These are phyloP conservation scores for Orbilia ellipsospora DNA, from an alignment of 2,329 filamentous ascomycete genomes.

Conservation along the genomic window DNA sequence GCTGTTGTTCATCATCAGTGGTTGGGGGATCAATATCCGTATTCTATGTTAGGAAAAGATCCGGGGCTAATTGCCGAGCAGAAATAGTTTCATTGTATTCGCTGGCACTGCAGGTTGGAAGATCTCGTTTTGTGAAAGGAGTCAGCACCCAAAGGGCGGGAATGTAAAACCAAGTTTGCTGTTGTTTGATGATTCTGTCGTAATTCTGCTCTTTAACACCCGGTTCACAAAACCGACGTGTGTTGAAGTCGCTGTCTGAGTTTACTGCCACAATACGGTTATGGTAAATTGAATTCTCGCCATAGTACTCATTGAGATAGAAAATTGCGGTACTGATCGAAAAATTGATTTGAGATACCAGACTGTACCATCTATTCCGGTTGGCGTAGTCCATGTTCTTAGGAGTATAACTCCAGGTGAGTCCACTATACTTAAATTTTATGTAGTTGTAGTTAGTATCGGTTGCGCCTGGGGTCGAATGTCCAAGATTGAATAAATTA, in stretches of 20 bases:
- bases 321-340: conserved; percentile 9
- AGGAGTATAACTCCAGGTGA: background rate
- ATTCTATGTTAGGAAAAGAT: too few species aligned
- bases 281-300: background rate
- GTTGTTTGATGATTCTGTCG: background rate
- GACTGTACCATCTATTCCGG: background rate
- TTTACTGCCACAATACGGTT: conserved; percentile 22
- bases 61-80: too few species aligned
- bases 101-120: too few species aligned
- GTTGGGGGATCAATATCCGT: too few species aligned
- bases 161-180: conserved; percentile 25
- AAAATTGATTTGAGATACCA: conserved; percentile 9
- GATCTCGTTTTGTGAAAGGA: too few species aligned
- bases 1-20: too few species aligned
- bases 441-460: background rate
- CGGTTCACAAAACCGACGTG: conserved; percentile 19
- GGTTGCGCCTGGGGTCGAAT: background rate
- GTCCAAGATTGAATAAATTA: conserved; percentile 5
- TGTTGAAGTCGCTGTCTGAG: background rate
- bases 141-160: conserved; percentile 18
- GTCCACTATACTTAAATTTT: conserved; percentile 16
- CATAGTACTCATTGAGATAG: background rate
- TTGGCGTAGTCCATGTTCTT: conserved; percentile 8
- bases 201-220: conserved; percentile 14
- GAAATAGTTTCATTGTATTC: too few species aligned